Percentiles rank a stretch among this genome's conserved stretches.
phyloP scores from a whole-genome alignment of 1,284 basidiomycete genomes.

The Trametes versicolor region DNA sequence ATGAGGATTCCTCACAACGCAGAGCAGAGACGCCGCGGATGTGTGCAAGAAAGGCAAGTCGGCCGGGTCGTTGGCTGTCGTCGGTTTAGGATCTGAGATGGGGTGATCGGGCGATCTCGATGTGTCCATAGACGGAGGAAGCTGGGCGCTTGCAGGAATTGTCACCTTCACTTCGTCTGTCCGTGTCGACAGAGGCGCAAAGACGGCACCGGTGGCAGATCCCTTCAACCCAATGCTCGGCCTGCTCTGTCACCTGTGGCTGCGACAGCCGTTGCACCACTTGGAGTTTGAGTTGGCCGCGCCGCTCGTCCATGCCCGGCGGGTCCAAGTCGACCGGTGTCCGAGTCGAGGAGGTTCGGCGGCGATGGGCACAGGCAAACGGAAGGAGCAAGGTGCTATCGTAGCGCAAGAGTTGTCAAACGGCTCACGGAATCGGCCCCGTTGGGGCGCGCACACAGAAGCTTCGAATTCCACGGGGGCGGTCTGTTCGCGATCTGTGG shows the following conservation, averaged over 20 bases:
- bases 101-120: background rate
- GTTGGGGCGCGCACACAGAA: background rate
- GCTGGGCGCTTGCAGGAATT: background rate
- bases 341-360: background rate
- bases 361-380: background rate
- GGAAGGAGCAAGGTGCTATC: conserved; percentile 4
- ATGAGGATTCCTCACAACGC: background rate
- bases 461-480: background rate
- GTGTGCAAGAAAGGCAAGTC: background rate
- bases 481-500: conserved; percentile 13
- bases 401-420: conserved; percentile 28
- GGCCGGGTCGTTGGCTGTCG: background rate
- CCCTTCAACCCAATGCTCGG: background rate
- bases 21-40: background rate
- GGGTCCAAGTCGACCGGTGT: background rate
- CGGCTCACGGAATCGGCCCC: conserved; percentile 13
- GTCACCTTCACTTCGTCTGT: background rate
- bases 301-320: background rate
- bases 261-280: background rate
- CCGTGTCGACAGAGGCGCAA: background rate
- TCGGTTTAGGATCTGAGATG: conserved; percentile 20
- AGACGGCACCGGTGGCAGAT: conserved; percentile 3
- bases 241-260: conserved; percentile 3
- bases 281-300: background rate
- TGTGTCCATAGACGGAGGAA: background rate